Conservation (phyloP, 2,329 filamentous ascomycete species). For the Polytolypa hystricis region DNA sequence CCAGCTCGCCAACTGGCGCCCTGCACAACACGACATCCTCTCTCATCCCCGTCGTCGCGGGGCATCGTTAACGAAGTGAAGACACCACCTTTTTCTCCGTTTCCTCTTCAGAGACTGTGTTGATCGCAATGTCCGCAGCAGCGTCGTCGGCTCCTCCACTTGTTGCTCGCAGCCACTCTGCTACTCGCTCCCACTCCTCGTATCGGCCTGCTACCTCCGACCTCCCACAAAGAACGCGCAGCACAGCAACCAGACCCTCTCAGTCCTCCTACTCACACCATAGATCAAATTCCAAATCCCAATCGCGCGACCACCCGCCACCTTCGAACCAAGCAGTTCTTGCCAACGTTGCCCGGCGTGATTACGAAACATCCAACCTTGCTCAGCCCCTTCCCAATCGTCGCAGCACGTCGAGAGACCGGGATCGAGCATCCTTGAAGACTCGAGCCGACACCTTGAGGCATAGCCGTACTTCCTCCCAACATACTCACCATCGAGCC, state of each 20-base stretch:
- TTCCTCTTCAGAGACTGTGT: neutral
- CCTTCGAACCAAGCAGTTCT: slow-evolving; percentile 38
- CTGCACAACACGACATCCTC: neutral
- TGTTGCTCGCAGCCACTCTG: slow-evolving; percentile 41
- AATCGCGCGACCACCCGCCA: slow-evolving; percentile 36
- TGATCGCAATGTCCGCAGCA: slow-evolving; percentile 32
- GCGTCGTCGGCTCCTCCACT: slow-evolving; percentile 35
- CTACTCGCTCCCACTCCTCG: slow-evolving; percentile 35
- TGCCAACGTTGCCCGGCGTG: slow-evolving; percentile 49
- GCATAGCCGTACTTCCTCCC: slow-evolving; percentile 30
- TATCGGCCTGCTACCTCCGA: slow-evolving; percentile 31
- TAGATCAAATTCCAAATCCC: slow-evolving; percentile 27
- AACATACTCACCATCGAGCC: slow-evolving; percentile 31
- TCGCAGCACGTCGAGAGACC: slow-evolving; percentile 55
- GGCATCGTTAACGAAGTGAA: neutral
- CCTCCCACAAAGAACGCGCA: slow-evolving; percentile 36
- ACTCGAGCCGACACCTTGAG: slow-evolving; percentile 45
- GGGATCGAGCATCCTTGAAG: slow-evolving; percentile 30
- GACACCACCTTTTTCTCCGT: neutral
- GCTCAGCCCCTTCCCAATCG: slow-evolving; percentile 46
- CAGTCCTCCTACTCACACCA: slow-evolving; percentile 26
- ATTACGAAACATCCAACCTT: slow-evolving; percentile 63
- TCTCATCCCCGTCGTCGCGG: neutral
- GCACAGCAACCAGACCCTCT: slow-evolving; percentile 32
- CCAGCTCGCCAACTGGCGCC: neutral